Evolutionary conservation across 164 flowering plant species (phyloP), one percentile per base, ranked within the genome.

Genomic region (Dillenia turbinata): DNA sequence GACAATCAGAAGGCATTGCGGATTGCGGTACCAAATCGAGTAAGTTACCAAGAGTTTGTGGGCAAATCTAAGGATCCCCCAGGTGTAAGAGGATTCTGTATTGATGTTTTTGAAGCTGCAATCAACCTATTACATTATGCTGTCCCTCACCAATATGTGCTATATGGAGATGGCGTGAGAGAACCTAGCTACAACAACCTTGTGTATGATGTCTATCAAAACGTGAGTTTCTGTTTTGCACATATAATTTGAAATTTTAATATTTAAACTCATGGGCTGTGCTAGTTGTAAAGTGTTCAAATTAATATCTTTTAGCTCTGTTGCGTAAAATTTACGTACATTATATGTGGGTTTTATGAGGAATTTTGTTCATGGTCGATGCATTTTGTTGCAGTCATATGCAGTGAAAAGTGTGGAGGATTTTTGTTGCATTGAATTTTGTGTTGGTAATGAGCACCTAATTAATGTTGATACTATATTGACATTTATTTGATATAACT

Each of bases 31-130:
- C 98, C 98, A 5, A 63, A 83, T 63, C 78, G 98, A 52, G 85
- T 80, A 16, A 81, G 82, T 58, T 93, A 75, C 56, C 71, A 77
- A 52, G 85, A 85, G 16, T 86, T 88, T 80, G 90, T 85, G 47
- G 40, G 71, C 0, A 77, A 80, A 63, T 89, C 73, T n/a, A 70
- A 68, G 12, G 73, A 73, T 15, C 77, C 90, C 9, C 68, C 47
- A 1, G 86, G 81, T 56, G 89, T 75, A 14, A 76, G 62, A 58
- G 98, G 98, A 43, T 93, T 69, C 69, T 85, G 84, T 63, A 82
- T 93, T 50, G 98, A 93, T 72, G 80, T 93, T 47, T 93, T 93
- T 76, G 89, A 85, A 65, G 87, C 92, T 62, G 98, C 96, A 17
- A 66, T 88, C 52, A 61, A 16, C 43, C 77, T 90, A 75, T 70